Evolutionary conservation across 257 asterid genomes (phyloP).

Genomic region (Cynanchum wilfordii): DNA sequence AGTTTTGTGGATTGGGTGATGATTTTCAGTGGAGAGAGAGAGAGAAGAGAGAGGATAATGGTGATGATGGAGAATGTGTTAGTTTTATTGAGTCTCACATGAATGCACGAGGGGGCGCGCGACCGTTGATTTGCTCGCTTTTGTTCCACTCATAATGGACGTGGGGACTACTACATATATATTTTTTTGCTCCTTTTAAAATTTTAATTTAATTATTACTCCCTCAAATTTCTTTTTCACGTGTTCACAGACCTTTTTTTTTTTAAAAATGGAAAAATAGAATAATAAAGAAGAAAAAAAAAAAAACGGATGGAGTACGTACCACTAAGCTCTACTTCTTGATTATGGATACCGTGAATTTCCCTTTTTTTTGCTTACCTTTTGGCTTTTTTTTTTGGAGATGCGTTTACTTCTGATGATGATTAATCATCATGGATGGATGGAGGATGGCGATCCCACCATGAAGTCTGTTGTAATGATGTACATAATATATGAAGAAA

Average conservation of each 20-base stretch:
- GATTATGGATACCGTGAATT: constrained; percentile 20
- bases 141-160: constrained; percentile 28
- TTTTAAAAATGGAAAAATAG: too few relatives aligned
- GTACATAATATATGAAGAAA: neutral
- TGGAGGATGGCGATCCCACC: too few relatives aligned
- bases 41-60: neutral
- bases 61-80: constrained; percentile 22
- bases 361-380: neutral
- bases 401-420: constrained; percentile 1
- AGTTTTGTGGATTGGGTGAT: constrained; percentile 15
- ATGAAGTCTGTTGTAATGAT: constrained; percentile 12
- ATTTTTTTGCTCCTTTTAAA: too few relatives aligned
- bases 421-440: neutral
- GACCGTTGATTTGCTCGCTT: neutral
- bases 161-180: constrained; percentile 22
- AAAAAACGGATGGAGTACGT: too few relatives aligned
- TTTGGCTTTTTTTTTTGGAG: neutral
- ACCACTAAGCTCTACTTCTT: neutral
- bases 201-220: too few relatives aligned
- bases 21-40: neutral
- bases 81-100: constrained; percentile 34
- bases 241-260: too few relatives aligned
- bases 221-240: too few relatives aligned
- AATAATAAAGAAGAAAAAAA: too few relatives aligned
- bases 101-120: constrained; percentile 39